Evolutionary conservation across 805 yeast genomes (phyloP).

Genomic region (Hanseniaspora osmophila): DNA sequence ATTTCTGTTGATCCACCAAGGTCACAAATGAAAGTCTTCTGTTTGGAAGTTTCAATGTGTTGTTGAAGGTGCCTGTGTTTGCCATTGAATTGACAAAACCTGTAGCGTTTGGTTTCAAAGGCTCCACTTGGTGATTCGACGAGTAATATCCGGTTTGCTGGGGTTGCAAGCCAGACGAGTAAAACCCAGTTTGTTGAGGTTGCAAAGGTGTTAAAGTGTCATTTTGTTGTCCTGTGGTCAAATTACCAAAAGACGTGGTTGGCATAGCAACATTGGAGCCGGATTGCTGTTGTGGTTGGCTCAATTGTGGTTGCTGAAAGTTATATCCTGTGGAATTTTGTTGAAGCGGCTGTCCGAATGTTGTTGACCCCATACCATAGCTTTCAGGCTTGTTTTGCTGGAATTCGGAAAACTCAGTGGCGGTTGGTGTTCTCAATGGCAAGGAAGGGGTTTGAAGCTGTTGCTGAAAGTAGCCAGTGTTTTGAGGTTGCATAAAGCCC

Average conservation of each 20-base stretch:
- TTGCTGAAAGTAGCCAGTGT: neutral
- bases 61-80: slow-evolving; percentile 32
- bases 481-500: neutral
- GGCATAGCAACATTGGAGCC: slow-evolving; percentile 2
- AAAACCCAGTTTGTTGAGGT: slow-evolving; percentile 22
- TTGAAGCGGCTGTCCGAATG: too few relatives aligned
- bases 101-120: slow-evolving; percentile 30
- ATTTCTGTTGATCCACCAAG: slow-evolving; percentile 72
- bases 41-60: slow-evolving; percentile 49
- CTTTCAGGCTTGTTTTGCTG: too few relatives aligned
- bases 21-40: slow-evolving; percentile 77
- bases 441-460: neutral
- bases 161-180: slow-evolving; percentile 22
- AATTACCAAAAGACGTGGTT: neutral
- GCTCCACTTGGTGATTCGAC: slow-evolving; percentile 20
- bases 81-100: slow-evolving; percentile 32
- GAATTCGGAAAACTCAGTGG: too few relatives aligned
- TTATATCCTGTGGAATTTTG: too few relatives aligned
- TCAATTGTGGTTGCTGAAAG: slow-evolving; percentile 5
- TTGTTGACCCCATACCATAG: too few relatives aligned
- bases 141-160: slow-evolving; percentile 36
- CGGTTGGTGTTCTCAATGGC: too few relatives aligned
- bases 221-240: slow-evolving; percentile 4
- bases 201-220: slow-evolving; percentile 9
- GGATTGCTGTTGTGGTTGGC: slow-evolving; percentile 5